Evolutionary conservation across 1,284 basidiomycete genomes (phyloP).

Genomic region (Sanguinoderma infundibulare): DNA sequence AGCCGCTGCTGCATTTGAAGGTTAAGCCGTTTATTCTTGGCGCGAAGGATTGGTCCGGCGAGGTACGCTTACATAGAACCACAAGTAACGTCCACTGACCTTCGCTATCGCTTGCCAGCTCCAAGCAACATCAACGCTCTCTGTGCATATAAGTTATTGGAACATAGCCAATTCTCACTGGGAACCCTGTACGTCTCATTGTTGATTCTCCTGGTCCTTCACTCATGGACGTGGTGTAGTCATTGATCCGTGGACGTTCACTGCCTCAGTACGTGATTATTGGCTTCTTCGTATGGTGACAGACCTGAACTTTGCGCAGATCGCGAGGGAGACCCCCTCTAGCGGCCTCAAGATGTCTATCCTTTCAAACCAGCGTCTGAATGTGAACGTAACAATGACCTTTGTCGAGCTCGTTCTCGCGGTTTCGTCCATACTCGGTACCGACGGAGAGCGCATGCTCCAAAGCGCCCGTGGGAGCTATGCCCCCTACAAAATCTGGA

Average conservation of each 20-base stretch:
- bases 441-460: slow-evolving; percentile 75
- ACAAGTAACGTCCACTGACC: not conserved
- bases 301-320: slow-evolving; percentile 39
- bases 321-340: slow-evolving; percentile 54
- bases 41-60: slow-evolving; percentile 93
- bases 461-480: slow-evolving; percentile 83
- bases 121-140: slow-evolving; percentile 80
- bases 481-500: slow-evolving; percentile 93
- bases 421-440: slow-evolving; percentile 73
- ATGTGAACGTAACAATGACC: slow-evolving; percentile 91
- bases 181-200: slow-evolving; percentile 79
- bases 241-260: slow-evolving; percentile 96
- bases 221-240: too few relatives aligned
- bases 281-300: not conserved
- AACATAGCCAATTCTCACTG: slow-evolving; percentile 98
- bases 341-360: slow-evolving; percentile 68
- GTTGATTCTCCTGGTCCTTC: not conserved
- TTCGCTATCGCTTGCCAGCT: slow-evolving; percentile 51
- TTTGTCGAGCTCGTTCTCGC: slow-evolving; percentile 89
- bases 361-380: slow-evolving; percentile 83
- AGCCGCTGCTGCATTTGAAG: slow-evolving; percentile 91
- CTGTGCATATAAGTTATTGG: slow-evolving; percentile 92
- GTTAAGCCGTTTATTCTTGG: slow-evolving; percentile 86
- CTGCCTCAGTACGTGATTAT: slow-evolving; percentile 60
- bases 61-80: slow-evolving; percentile 52